Percentiles rank a stretch among this genome's conserved stretches.
Conservation (phyloP, 73 alveolate genomes). For the Paramecium bursaria region DNA sequence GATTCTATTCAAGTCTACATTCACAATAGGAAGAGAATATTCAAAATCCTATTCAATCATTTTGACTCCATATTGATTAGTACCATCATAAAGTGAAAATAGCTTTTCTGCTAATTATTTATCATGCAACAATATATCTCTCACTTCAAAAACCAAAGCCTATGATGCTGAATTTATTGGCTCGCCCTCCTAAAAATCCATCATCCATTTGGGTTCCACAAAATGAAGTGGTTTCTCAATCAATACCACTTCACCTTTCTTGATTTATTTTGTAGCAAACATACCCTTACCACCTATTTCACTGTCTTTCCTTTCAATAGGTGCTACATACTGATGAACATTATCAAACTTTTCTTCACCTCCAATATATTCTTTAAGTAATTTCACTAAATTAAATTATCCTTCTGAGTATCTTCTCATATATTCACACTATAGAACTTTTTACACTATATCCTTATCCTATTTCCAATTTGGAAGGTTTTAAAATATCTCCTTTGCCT, state of each 20-base stretch:
- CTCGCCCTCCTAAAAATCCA: not conserved
- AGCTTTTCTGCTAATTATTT: slow-evolving; percentile 17
- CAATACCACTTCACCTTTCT: slow-evolving; percentile 7
- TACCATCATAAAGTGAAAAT: slow-evolving; percentile 28
- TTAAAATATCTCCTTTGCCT: slow-evolving; percentile 16
- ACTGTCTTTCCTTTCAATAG: slow-evolving; percentile 31
- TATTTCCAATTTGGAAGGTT: slow-evolving; percentile 4
- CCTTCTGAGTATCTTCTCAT: slow-evolving; percentile 11
- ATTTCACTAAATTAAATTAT: not conserved
- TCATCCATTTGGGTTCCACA: no score
- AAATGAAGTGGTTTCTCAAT: slow-evolving; percentile 33
- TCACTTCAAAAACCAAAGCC: not conserved
- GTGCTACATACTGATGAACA: not conserved
- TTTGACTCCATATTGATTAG: not conserved
- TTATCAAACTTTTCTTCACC: not conserved
- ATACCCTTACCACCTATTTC: slow-evolving; percentile 15
- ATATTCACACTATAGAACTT: slow-evolving; percentile 18
- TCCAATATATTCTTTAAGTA: not conserved
- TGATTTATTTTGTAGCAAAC: not conserved
- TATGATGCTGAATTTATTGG: not conserved
- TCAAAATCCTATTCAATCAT: not conserved
- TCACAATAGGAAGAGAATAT: not conserved
- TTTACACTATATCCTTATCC: slow-evolving; percentile 29
- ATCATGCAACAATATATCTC: slow-evolving; percentile 1
- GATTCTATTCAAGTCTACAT: slow-evolving; percentile 6